Evolutionary conservation across 495 filamentous ascomycete species (phyloP), one percentile per base, ranked within the genome.

Genomic region (Penicillium argentinense): DNA sequence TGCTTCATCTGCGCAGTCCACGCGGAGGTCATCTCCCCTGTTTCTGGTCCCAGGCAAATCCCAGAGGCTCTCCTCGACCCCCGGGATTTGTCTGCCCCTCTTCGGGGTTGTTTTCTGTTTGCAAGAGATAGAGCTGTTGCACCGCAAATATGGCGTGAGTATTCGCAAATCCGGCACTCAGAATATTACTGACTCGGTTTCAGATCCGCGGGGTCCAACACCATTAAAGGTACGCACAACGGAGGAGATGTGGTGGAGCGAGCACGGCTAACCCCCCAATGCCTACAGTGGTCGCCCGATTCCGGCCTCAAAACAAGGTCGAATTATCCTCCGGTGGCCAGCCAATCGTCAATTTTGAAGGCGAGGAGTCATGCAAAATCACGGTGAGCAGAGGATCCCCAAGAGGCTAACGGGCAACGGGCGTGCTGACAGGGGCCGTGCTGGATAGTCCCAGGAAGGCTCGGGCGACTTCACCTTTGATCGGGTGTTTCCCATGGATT

Each of bases 251-350:
- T 11, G 21, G 8, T 37, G 46, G 28, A 22, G 42, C 28, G 24
- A 45, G 33, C 2, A 18, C 33, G 33, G 42, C 56, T 62, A 57
- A 63, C 41, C 28, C 21, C 45, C 25, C 26, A 25, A 43, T 19
- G 51, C 39, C 25, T 42, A 45, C 49, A 80, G 93, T 98, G 62
- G 91, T 98, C 67, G 93, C 91, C 71, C 88, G 93, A 57, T 98
- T 98, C 72, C 85, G 93, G 52, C 93, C 93, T 51, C 92, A 96
- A 68, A 98, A 98, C 74, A 90, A 88, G 66, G 75, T 90, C 54
- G 93, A 98, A 72, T 77, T 93, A 56, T 77, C 85, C 47, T 89
- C 85, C 47, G 95, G 93, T 53, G 93, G 95, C 67, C 81, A 92
- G 68, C 85, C 89, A 47, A 90, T 97, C 53, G 93, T 97, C 30